These are phyloP conservation scores for Hymenoscyphus linearis DNA, from an alignment of 2,329 filamentous ascomycete genomes.

Conservation along the genomic window DNA sequence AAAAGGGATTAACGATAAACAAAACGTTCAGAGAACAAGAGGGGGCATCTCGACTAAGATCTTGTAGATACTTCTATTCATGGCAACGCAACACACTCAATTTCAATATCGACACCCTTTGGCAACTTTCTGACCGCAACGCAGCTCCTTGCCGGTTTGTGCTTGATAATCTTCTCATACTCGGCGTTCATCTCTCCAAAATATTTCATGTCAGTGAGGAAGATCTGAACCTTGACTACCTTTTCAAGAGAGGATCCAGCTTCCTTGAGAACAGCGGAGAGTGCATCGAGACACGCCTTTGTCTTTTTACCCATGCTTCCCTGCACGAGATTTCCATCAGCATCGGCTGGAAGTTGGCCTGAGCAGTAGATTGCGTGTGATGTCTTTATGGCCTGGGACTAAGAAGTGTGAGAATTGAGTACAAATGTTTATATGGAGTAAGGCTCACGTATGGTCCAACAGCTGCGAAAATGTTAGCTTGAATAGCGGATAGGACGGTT, in stretches of 20 bases:
- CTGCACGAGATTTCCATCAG: conserved; percentile 33
- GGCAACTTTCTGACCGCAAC: conserved; percentile 86
- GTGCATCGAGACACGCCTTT: conserved; percentile 63
- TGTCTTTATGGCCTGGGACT: conserved; percentile 65
- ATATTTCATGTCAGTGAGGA: conserved; percentile 85
- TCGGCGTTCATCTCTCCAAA: conserved; percentile 84
- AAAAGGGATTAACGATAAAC: not conserved
- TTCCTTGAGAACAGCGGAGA: conserved; percentile 75
- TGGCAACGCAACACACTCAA: conserved; percentile 77
- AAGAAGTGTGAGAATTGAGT: conserved; percentile 12
- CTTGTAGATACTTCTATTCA: not conserved
- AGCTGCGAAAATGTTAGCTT: conserved; percentile 36
- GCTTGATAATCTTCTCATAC: conserved; percentile 76
- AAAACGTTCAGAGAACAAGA: not conserved
- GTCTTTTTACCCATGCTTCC: conserved; percentile 61
- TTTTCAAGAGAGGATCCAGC: conserved; percentile 73
- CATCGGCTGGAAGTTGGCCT: conserved; percentile 38
- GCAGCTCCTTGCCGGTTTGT: conserved; percentile 84
- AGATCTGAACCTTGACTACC: conserved; percentile 89
- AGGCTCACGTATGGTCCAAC: conserved; percentile 56
- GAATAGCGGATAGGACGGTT: not conserved
- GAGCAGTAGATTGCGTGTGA: conserved; percentile 62
- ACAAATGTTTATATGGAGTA: not conserved
- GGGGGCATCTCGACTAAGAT: not conserved
- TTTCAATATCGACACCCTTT: conserved; percentile 81